Base-by-base conservation (phyloP, 139 green algal genomes). In the Volvox africanus region DNA sequence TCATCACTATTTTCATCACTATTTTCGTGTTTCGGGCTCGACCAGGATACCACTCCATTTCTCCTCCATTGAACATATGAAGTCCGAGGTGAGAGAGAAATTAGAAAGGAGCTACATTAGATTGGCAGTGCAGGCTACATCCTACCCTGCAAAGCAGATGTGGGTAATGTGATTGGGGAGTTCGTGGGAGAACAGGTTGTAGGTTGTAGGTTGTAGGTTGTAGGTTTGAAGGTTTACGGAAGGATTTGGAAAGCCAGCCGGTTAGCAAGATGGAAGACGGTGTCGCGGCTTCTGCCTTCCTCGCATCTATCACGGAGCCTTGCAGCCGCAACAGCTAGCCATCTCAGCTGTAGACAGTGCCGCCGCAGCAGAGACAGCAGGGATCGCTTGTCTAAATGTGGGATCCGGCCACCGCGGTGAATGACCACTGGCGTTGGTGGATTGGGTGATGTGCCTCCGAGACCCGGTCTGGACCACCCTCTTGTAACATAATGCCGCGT, bases 81-180 rank as follows among this genome's bases (percentile, higher is more conserved):
- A 84, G 78, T 84, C 78, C 21, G 78, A 9, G 18, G 36, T 1
- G 36, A 2, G 36, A 13, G 78, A 55, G 78, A 68, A 68, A 11
- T 1, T 35, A 11, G 78, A 33, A 1, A 84, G 37, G 36, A 84
- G 22, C 37, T 19, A 0, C 0, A 2, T 35, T 2, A 84, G 19
- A 36, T 84, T 28, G 78, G 36, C 78, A 0, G 78, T 84, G 36
- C 78, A 84, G 36, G 1, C 78, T 11, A 84, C 78, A 44, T 84
- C 78, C 36, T 68, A 84, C 37, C 68, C 78, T 37, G 78, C 78
- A 21, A 84, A 50, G 36, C 78, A 84, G 78, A 84, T 35, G 78
- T 67, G 78, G 17, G 17, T 33, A 11, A 84, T 68, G 78, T 67
- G 16, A 1, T 6, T 22, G 37, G 78, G 78, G 22, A 84, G 78